Conservation (phyloP, 2,329 filamentous ascomycete genomes). For the Alternaria sp. region DNA sequence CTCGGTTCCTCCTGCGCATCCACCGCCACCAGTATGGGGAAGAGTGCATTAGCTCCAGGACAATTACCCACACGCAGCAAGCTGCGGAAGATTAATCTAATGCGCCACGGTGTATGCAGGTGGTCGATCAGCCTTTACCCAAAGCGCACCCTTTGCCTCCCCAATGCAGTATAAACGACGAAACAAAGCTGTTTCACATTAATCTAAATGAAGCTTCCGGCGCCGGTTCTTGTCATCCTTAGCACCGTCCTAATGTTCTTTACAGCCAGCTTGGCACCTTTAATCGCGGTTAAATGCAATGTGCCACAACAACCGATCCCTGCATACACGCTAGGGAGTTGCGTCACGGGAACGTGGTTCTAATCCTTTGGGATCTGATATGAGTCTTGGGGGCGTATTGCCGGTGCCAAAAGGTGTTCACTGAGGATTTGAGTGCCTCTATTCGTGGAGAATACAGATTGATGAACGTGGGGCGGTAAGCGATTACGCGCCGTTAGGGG, state of each 20-base stretch:
- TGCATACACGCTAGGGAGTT: neutral
- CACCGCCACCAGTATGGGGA: neutral
- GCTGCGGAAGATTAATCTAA: neutral
- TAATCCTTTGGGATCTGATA: neutral
- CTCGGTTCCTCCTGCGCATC: neutral
- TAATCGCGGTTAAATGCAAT: constrained; percentile 13
- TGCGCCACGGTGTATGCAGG: neutral
- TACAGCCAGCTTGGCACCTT: constrained; percentile 1
- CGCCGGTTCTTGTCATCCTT: constrained; percentile 25
- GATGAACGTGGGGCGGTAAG: neutral
- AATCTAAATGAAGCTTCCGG: constrained; percentile 33
- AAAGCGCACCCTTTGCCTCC: neutral
- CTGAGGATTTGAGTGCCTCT: neutral
- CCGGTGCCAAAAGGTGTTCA: constrained; percentile 4
- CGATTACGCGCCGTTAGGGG: neutral
- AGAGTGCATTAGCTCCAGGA: neutral
- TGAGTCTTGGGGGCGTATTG: neutral
- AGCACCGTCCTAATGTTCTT: neutral
- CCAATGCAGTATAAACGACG: neutral
- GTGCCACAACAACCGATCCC: constrained; percentile 12
- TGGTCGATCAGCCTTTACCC: neutral
- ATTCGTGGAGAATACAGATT: constrained; percentile 14
- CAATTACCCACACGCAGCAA: neutral
- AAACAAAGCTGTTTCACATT: constrained; percentile 7
- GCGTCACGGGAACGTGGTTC: neutral